phyloP scores from a whole-genome alignment of 169 alveolate genomes.

The Cryptosporidium sp. region DNA sequence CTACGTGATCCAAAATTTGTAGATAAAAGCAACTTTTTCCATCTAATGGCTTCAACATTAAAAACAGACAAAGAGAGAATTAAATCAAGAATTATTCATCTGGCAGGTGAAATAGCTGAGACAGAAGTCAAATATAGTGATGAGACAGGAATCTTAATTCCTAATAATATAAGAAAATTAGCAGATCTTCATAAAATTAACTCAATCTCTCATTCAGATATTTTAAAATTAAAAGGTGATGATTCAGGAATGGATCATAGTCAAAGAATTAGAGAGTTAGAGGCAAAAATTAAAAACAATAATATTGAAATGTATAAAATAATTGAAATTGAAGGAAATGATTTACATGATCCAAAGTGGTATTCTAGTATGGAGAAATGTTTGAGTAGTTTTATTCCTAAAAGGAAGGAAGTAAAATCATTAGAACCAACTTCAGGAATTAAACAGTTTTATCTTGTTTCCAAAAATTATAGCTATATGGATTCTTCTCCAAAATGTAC shows the following conservation, averaged over 20 bases:
- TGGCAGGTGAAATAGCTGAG: slow-evolving; percentile 61
- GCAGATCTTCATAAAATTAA: slow-evolving; percentile 49
- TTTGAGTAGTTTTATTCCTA: slow-evolving; percentile 53
- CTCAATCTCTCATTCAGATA: slow-evolving; percentile 40
- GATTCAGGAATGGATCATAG: slow-evolving; percentile 26
- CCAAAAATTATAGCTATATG: background rate
- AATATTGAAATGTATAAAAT: slow-evolving; percentile 35
- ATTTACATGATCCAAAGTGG: slow-evolving; percentile 57
- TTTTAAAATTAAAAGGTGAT: slow-evolving; percentile 41
- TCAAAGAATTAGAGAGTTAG: slow-evolving; percentile 36
- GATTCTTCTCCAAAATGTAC: slow-evolving; percentile 17
- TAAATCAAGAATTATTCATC: slow-evolving; percentile 21
- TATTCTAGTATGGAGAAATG: slow-evolving; percentile 46
- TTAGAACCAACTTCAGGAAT: slow-evolving; percentile 38
- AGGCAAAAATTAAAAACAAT: slow-evolving; percentile 17
- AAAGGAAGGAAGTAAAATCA: slow-evolving; percentile 33
- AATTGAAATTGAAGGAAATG: slow-evolving; percentile 59
- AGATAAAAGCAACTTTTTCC: slow-evolving; percentile 6
- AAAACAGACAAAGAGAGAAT: slow-evolving; percentile 20
- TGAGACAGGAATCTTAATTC: slow-evolving; percentile 15
- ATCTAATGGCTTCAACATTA: background rate
- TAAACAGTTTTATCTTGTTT: slow-evolving; percentile 1
- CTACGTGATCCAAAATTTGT: background rate
- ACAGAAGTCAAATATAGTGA: slow-evolving; percentile 34
- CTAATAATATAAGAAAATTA: slow-evolving; percentile 43